Base-by-base conservation (phyloP, 768 basidiomycete species). In the Pleurotus ostreatus region DNA sequence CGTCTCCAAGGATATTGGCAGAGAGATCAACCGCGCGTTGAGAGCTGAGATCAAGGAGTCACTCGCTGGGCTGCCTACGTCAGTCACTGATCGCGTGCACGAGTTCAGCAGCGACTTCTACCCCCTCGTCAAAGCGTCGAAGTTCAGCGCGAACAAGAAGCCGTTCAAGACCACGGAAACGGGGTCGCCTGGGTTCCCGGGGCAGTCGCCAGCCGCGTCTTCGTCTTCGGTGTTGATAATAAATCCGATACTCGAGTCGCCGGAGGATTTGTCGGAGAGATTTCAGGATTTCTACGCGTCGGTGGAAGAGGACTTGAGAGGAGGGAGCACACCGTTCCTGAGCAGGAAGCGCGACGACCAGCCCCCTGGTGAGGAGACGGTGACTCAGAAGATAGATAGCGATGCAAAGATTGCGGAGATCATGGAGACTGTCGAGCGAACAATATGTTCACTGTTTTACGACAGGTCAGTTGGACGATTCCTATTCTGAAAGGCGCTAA, bases 361-460 rank as follows among this genome's bases (percentile, higher is more conserved):
- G 63, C 60, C 66, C 66, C 47, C 69, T 65, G 22, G 63, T 66
- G 48, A 57, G 69, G 25, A 78, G 77, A 45, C 70, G 69, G 4
- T 67, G 66, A 16, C 65, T 65, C 22, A 69, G 46, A 69, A 68
- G 66, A 65, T 68, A 51, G 68, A 72, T 46, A 66, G 74, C 30
- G 82, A 82, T 45, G 70, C 69, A 1, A 75, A 70, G 57, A 78
- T 88, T 48, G 77, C 78, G 22, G 79, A 81, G 30, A 74, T 88
- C 18, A 76, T 94, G 60, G 92, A 93, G 41, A 71, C 72, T 5
- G 82, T 95, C 5, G 96, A 98, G 68, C 74, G 79, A 5, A 72
- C 84, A 2, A 65, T 97, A 11, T 89, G 86, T 51, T 75, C 76
- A 2, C 62, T 89, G 9, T 88, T 96, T 61, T 98, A 97, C 67